Evolutionary conservation across 352 stramenopile genomes (phyloP).

Genomic region (Globisporangium paroecandrum): DNA sequence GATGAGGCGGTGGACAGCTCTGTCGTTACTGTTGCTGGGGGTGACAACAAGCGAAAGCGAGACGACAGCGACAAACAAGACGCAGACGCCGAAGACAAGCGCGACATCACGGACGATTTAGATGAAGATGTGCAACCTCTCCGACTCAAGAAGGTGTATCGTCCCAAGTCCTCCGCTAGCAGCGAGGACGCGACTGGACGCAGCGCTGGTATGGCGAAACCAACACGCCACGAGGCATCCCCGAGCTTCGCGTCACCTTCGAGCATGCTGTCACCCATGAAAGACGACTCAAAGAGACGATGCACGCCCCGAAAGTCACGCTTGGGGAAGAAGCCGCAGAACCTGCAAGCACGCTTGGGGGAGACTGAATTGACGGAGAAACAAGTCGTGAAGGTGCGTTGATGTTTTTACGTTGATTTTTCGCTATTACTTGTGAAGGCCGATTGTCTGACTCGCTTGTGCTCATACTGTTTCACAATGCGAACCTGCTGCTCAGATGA

Average conservation of each 20-base stretch:
- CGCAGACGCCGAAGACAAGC: background rate
- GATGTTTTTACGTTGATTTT: background rate
- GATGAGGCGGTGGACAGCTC: background rate
- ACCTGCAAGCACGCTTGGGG: slow-evolving; percentile 40
- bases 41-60: slow-evolving; percentile 16
- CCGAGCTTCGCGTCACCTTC: slow-evolving; percentile 18
- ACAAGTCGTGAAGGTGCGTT: slow-evolving; percentile 32
- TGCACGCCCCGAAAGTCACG: slow-evolving; percentile 41
- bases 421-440: background rate
- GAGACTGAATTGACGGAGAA: slow-evolving; percentile 28
- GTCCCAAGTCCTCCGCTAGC: background rate
- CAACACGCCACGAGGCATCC: background rate
- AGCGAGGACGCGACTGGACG: background rate
- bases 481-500: slow-evolving; percentile 22
- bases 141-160: slow-evolving; percentile 10
- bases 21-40: background rate
- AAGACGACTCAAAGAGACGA: slow-evolving; percentile 41
- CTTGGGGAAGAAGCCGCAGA: slow-evolving; percentile 35
- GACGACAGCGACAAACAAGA: background rate
- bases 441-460: background rate
- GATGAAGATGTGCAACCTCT: slow-evolving; percentile 11
- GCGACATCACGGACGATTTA: background rate
- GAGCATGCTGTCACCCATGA: slow-evolving; percentile 45
- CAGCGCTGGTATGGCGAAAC: background rate
- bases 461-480: background rate